Base-by-base conservation (phyloP, 176 grass and related monocot genomes). In the Oryza meyeriana region DNA sequence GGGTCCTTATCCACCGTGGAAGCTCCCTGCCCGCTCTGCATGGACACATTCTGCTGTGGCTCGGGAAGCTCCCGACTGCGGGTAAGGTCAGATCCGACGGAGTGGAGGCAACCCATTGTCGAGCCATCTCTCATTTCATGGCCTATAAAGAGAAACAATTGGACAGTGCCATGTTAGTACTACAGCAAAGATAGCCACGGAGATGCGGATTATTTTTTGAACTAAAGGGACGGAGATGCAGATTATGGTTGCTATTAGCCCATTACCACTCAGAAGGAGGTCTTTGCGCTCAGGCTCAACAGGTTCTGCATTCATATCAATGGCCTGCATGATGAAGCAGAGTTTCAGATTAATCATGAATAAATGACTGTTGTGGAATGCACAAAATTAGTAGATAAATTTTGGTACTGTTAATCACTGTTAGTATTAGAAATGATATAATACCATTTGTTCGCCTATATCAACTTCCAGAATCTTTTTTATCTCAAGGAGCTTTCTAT, bases 21-120 rank as follows among this genome's bases (percentile, higher is more conserved):
- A 79, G 65, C 84, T 64, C 73, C 72, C 39, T 89, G 81, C 22
- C 71, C 71, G 17, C 76, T 89, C 39, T 87, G 85, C 85, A 90
- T 55, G 66, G 87, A 88, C 66, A 71, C 73, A 72, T 79, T 85
- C 45, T 89, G 87, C 67, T 91, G 83, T 67, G 32, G 77, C 39
- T 95, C 89, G 75, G 82, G 87, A 75, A 79, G 79, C 39, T 89
- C 91, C 75, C 80, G 75, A 14, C 89, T 99, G 61, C 87, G 91
- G 13, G 93, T 99, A 70, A 95, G 87, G 87, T 99, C 93, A 66
- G 93, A 99, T 59, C 96, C 93, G 25, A 99, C 33, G n/a, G 96
- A 95, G 59, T 94, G 85, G 69, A 99, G 57, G 57, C 89, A 88
- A 52, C 97, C 97, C 13, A 94, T 88, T 36, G 96, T 99, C 13